phyloP scores from a whole-genome alignment of 169 alveolate species.

The Plasmodium yoelii region DNA sequence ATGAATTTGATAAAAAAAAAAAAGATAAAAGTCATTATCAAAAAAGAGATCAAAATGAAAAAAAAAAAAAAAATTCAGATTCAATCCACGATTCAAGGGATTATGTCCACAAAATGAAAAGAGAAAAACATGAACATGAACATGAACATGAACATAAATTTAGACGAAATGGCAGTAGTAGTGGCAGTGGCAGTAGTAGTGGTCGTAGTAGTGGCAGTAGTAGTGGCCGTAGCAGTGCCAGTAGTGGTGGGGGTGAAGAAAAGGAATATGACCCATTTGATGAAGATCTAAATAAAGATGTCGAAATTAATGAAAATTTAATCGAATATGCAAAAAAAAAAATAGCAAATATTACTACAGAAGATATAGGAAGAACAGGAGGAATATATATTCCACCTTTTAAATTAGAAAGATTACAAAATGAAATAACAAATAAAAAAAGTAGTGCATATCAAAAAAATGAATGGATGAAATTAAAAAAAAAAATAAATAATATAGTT shows the following conservation, averaged over 20 bases:
- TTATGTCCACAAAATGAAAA: no score
- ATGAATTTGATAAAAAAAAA: background rate
- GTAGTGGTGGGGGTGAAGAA: no score
- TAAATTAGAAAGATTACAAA: slow-evolving; percentile 94
- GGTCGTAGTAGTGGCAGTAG: no score
- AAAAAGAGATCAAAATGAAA: background rate
- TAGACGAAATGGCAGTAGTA: background rate
- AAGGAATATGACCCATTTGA: slow-evolving; percentile 22
- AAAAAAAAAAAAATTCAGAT: slow-evolving; percentile 34
- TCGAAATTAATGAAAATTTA: slow-evolving; percentile 77
- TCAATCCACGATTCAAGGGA: no score
- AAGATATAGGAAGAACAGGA: slow-evolving; percentile 89
- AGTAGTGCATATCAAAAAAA: slow-evolving; percentile 94
- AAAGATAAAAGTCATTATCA: background rate
- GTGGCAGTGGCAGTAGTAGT: no score
- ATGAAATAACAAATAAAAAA: slow-evolving; percentile 91
- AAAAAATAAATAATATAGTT: slow-evolving; percentile 95
- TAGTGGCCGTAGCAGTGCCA: no score
- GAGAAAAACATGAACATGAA: no score
- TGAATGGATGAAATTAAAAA: slow-evolving; percentile 97
- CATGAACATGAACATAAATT: no score
- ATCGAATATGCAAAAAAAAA: slow-evolving; percentile 79
- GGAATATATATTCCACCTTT: slow-evolving; percentile 98
- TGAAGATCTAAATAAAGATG: slow-evolving; percentile 46
- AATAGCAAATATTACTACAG: slow-evolving; percentile 76